Evolutionary conservation across 257 asterid genomes (phyloP).

Genomic region (Fraxinus excelsior): DNA sequence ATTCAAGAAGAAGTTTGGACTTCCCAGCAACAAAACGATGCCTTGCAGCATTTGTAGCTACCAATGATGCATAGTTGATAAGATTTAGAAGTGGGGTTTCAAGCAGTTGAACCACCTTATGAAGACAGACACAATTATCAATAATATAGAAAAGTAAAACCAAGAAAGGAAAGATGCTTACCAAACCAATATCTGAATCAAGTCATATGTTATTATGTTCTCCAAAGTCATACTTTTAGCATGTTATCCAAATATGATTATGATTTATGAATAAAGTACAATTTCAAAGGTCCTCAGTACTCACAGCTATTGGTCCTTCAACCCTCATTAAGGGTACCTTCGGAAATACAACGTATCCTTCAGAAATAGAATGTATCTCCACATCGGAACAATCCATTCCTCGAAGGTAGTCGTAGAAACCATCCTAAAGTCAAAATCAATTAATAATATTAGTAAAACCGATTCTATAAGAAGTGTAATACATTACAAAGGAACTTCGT

Average conservation of each 20-base stretch:
- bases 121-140: slow-evolving; percentile 28
- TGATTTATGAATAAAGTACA: slow-evolving; percentile 14
- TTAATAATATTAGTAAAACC: slow-evolving; percentile 3
- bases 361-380: slow-evolving; percentile 91
- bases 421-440: slow-evolving; percentile 52
- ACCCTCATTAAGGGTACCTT: slow-evolving; percentile 94
- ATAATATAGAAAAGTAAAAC: slow-evolving; percentile 20
- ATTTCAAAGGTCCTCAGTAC: slow-evolving; percentile 46
- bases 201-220: neutral
- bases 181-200: slow-evolving; percentile 1
- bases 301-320: slow-evolving; percentile 89
- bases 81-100: slow-evolving; percentile 95
- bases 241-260: neutral
- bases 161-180: slow-evolving; percentile 7
- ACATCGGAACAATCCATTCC: slow-evolving; percentile 80
- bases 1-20: slow-evolving; percentile 91
- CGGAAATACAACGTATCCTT: slow-evolving; percentile 94
- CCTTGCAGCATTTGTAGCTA: slow-evolving; percentile 98
- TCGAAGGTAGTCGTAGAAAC: slow-evolving; percentile 82
- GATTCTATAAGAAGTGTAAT: neutral
- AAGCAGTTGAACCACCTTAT: slow-evolving; percentile 93
- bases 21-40: slow-evolving; percentile 98
- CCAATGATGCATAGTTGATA: slow-evolving; percentile 89
- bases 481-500: neutral
- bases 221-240: neutral